Conservation (phyloP, 805 yeast species). For the Saturnispora silvae region DNA sequence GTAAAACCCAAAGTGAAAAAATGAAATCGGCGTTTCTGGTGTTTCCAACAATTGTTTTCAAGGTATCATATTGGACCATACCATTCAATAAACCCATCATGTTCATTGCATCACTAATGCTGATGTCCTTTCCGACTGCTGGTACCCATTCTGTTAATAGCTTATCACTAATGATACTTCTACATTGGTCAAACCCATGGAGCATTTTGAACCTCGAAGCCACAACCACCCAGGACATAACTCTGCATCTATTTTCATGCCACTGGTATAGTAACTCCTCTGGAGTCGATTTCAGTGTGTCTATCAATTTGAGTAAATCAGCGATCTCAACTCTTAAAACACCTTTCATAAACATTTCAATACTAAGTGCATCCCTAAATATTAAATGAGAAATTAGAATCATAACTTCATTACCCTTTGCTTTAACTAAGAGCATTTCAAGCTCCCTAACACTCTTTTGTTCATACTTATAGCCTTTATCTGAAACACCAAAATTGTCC, state of each 20-base stretch:
- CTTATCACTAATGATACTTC: conserved; percentile 11
- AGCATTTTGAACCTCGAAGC: conserved; percentile 19
- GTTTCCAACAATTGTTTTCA: conserved; percentile 11
- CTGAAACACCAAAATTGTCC: conserved; percentile 6
- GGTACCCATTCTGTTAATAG: conserved; percentile 17
- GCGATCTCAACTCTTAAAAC: conserved; percentile 15
- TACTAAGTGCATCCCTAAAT: conserved; percentile 11
- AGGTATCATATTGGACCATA: conserved; percentile 7
- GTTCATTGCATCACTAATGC: conserved; percentile 14
- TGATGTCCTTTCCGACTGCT: neutral
- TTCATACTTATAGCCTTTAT: conserved; percentile 1
- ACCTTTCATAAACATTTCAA: conserved; percentile 12
- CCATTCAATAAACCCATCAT: conserved; percentile 14
- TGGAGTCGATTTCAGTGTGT: conserved; percentile 8
- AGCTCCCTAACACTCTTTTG: neutral
- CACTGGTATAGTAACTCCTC: conserved; percentile 7
- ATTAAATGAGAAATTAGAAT: conserved; percentile 16
- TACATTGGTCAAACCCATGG: conserved; percentile 11
- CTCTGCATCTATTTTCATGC: conserved; percentile 9
- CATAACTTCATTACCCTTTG: conserved; percentile 12
- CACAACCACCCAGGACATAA: conserved; percentile 16
- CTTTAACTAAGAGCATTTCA: conserved; percentile 1
- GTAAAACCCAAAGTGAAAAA: conserved; percentile 21
- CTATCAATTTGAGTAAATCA: conserved; percentile 11
- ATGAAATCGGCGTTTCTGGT: conserved; percentile 11